phyloP scores from a whole-genome alignment of 2,329 filamentous ascomycete species.

The Eutypella sp. region DNA sequence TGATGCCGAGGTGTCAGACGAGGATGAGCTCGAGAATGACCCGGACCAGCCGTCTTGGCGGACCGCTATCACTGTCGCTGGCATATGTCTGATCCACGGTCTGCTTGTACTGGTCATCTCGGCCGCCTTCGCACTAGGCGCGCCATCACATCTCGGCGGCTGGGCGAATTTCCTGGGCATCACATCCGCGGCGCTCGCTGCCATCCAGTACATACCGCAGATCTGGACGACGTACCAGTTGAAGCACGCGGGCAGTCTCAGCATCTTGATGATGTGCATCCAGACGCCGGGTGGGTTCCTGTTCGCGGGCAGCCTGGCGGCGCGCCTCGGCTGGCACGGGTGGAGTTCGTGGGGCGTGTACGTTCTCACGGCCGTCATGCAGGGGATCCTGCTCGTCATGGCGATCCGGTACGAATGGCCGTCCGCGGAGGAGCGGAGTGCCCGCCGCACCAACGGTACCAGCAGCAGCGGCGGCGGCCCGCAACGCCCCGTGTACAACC shows the following conservation, averaged over 20 bases:
- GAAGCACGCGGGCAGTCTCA: conserved; percentile 83
- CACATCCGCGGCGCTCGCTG: conserved; percentile 71
- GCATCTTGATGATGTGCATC: conserved; percentile 97
- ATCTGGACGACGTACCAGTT: conserved; percentile 86
- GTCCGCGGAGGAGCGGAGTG: conserved; percentile 15
- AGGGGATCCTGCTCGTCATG: conserved; percentile 76
- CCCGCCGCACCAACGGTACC: neutral
- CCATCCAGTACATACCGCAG: conserved; percentile 90
- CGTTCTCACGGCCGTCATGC: conserved; percentile 77
- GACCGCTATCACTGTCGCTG: conserved; percentile 71
- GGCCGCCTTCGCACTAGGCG: conserved; percentile 59
- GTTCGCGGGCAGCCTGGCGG: conserved; percentile 79
- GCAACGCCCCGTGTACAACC: conserved; percentile 24
- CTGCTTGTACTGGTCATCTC: conserved; percentile 66
- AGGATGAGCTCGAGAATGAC: conserved; percentile 38
- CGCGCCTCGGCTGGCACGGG: conserved; percentile 70
- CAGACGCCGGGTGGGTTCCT: conserved; percentile 91
- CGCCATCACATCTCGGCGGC: conserved; percentile 58
- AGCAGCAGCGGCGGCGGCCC: conserved; percentile 12
- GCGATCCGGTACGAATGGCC: conserved; percentile 67
- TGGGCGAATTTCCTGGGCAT: conserved; percentile 88
- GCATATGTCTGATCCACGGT: conserved; percentile 69
- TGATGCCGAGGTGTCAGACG: conserved; percentile 42
- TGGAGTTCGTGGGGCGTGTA: conserved; percentile 98
- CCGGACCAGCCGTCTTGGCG: conserved; percentile 62